Conservation (phyloP, 208 protist genomes). For the Trypanosoma theileri region DNA sequence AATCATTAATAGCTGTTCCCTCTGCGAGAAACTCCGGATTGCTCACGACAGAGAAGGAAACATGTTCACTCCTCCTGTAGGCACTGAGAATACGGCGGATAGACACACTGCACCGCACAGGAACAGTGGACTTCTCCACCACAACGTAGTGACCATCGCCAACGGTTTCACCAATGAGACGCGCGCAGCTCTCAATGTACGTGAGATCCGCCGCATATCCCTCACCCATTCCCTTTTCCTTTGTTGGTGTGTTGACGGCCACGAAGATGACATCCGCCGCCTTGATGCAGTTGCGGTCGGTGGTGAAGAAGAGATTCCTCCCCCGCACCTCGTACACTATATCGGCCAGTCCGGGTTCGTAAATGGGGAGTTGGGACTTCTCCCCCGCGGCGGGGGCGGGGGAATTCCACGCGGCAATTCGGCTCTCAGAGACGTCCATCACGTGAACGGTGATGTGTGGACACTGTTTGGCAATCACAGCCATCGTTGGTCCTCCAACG, state of each 20-base stretch:
- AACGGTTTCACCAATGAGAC: conserved; percentile 65
- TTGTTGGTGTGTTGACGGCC: conserved; percentile 97
- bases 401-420: conserved; percentile 94
- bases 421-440: conserved; percentile 87
- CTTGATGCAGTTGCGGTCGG: conserved; percentile 69
- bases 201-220: conserved; percentile 87
- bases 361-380: conserved; percentile 84
- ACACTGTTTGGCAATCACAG: conserved; percentile 94
- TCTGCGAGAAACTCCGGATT: conserved; percentile 99
- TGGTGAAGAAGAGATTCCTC: conserved; percentile 96
- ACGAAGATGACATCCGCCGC: conserved; percentile 96
- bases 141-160: conserved; percentile 78
- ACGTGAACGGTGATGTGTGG: conserved; percentile 91
- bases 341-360: conserved; percentile 95
- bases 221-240: conserved; percentile 92
- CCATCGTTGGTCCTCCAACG: conserved; percentile 97
- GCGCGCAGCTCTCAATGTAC: conserved; percentile 85
- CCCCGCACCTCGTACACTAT: conserved; percentile 67
- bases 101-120: conserved; percentile 45
- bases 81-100: conserved; percentile 46
- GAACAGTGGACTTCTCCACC: conserved; percentile 96
- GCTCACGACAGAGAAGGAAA: conserved; percentile 93
- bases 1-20: conserved; percentile 85
- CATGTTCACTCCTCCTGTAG: conserved; percentile 21
- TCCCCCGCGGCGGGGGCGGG: conserved; percentile 30